Evolutionary conservation across 1,284 basidiomycete species (phyloP).

Genomic region (Ustilago sp.): DNA sequence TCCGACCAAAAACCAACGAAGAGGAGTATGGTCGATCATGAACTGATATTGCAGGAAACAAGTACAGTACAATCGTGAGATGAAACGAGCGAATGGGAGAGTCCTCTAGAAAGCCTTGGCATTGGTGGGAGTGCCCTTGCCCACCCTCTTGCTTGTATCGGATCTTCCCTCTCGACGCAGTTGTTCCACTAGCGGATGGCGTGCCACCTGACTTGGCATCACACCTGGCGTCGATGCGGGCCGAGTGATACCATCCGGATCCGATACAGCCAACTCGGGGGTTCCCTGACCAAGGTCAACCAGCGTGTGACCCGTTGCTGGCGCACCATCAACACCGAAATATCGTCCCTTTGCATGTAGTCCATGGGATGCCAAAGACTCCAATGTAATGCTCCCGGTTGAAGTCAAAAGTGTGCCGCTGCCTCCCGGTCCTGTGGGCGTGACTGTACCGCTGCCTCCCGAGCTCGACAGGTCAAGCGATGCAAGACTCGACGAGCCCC

Average conservation of each 20-base stretch:
- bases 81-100: not conserved
- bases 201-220: constrained; percentile 38
- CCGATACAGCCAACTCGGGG: constrained; percentile 33
- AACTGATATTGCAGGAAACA: constrained; percentile 13
- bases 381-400: constrained; percentile 25
- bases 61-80: constrained; percentile 13
- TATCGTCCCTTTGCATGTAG: constrained; percentile 29
- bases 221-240: constrained; percentile 40
- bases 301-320: constrained; percentile 29
- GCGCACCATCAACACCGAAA: constrained; percentile 24
- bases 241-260: constrained; percentile 38
- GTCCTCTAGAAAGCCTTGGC: constrained; percentile 28
- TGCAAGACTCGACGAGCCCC: constrained; percentile 28
- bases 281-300: constrained; percentile 35
- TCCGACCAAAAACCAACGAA: not conserved
- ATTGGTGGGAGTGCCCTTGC: constrained; percentile 49
- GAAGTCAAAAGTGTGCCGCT: constrained; percentile 5
- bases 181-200: constrained; percentile 50
- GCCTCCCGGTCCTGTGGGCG: constrained; percentile 27
- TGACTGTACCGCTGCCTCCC: constrained; percentile 30
- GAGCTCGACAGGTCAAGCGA: constrained; percentile 30
- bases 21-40: not conserved
- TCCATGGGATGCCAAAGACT: constrained; percentile 18
- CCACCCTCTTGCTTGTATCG: constrained; percentile 42
- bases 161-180: constrained; percentile 38